Evolutionary conservation across 306 rosid genomes (phyloP).

Genomic region (Cucurbita moschata): DNA sequence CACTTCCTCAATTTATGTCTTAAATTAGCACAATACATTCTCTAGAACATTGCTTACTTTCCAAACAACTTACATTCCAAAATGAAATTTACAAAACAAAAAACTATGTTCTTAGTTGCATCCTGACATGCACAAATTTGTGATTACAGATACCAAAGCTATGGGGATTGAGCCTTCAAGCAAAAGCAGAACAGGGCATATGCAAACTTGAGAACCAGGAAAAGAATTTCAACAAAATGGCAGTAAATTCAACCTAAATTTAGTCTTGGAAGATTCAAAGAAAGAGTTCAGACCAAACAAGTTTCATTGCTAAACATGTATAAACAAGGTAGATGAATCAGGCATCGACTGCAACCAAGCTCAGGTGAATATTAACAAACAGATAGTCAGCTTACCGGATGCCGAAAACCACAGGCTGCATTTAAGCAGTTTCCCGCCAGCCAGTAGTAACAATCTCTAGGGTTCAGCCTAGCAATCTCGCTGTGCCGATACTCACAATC

Average conservation of each 20-base stretch:
- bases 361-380: neutral
- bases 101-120: too few relatives aligned
- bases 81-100: too few relatives aligned
- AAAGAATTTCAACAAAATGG: neutral
- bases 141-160: too few relatives aligned
- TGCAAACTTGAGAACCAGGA: neutral
- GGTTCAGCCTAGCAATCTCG: slow-evolving; percentile 77
- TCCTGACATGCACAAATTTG: too few relatives aligned
- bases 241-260: neutral
- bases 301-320: neutral
- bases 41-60: too few relatives aligned
- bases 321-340: neutral
- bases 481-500: slow-evolving; percentile 86
- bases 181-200: neutral
- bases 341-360: neutral
- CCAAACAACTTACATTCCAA: too few relatives aligned
- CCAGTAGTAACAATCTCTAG: slow-evolving; percentile 92
- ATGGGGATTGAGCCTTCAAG: too few relatives aligned
- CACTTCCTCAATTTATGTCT: too few relatives aligned
- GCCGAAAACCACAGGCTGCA: slow-evolving; percentile 73
- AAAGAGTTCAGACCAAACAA: neutral
- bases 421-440: slow-evolving; percentile 59
- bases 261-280: neutral
- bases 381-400: slow-evolving; percentile 51
- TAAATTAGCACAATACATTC: too few relatives aligned